phyloP scores from a whole-genome alignment of 2,329 filamentous ascomycete genomes.

The Metarhizium humberi region DNA sequence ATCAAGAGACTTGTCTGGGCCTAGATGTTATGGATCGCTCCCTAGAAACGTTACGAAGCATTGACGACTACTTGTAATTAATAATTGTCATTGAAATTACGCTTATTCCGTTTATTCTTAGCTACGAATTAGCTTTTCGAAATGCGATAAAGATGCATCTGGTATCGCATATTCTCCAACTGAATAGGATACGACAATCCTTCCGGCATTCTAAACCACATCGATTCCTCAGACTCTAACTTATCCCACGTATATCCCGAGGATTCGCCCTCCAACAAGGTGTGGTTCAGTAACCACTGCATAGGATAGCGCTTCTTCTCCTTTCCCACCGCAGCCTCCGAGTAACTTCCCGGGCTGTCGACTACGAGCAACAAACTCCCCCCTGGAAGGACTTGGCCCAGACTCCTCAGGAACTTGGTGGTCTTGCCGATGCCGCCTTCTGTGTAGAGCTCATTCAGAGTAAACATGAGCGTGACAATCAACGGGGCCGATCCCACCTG shows the following conservation, averaged over 20 bases:
- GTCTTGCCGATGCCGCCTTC: constrained; percentile 62
- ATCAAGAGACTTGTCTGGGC: constrained; percentile 93
- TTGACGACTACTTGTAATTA: background rate
- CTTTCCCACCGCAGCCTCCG: constrained; percentile 63
- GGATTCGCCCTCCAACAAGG: constrained; percentile 45
- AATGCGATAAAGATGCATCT: constrained; percentile 69
- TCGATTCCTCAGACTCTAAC: constrained; percentile 63
- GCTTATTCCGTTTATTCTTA: background rate
- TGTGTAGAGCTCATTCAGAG: constrained; percentile 89
- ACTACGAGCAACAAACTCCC: constrained; percentile 73
- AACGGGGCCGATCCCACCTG: constrained; percentile 27
- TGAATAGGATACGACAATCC: constrained; percentile 69
- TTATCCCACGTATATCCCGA: constrained; percentile 56
- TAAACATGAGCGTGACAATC: constrained; percentile 82
- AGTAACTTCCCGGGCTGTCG: constrained; percentile 90
- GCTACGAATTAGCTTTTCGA: constrained; percentile 2
- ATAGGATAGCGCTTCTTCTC: constrained; percentile 70
- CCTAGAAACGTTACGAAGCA: background rate
- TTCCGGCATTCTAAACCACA: constrained; percentile 72
- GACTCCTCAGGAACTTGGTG: constrained; percentile 61
- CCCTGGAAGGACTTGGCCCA: constrained; percentile 48
- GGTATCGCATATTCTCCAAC: constrained; percentile 91
- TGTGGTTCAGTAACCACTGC: constrained; percentile 85
- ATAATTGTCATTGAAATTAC: background rate
- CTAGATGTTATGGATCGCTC: constrained; percentile 13